These are phyloP conservation scores for Cordyceps javanica DNA, from an alignment of 2,329 filamentous ascomycete genomes.

Conservation along the genomic window DNA sequence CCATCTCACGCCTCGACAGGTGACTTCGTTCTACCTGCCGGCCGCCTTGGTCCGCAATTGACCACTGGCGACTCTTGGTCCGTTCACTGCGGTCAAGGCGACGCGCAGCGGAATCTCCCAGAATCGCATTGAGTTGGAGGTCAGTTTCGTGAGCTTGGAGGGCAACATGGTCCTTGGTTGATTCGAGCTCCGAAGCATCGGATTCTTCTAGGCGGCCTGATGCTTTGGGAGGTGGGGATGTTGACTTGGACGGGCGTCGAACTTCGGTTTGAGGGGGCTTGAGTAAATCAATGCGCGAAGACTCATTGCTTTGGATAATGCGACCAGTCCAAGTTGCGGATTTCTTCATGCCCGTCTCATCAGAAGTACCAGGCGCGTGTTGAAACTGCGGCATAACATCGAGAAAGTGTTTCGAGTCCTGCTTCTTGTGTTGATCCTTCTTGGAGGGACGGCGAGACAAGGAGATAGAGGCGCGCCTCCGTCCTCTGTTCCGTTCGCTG, in stretches of 20 bases:
- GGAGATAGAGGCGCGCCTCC: slow-evolving; percentile 29
- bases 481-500: slow-evolving; percentile 33
- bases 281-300: slow-evolving; percentile 40
- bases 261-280: slow-evolving; percentile 46
- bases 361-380: slow-evolving; percentile 24
- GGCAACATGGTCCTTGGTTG: slow-evolving; percentile 22
- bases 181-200: slow-evolving; percentile 35
- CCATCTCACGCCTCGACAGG: slow-evolving; percentile 66
- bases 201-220: slow-evolving; percentile 21
- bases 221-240: slow-evolving; percentile 24
- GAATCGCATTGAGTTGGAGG: slow-evolving; percentile 29
- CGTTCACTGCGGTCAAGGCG: slow-evolving; percentile 19
- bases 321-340: slow-evolving; percentile 13
- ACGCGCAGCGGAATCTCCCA: slow-evolving; percentile 15
- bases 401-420: slow-evolving; percentile 39
- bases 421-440: slow-evolving; percentile 25
- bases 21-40: slow-evolving; percentile 28
- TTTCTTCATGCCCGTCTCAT: slow-evolving; percentile 15
- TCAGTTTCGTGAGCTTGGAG: slow-evolving; percentile 28
- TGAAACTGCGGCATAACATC: slow-evolving; percentile 47
- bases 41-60: slow-evolving; percentile 38
- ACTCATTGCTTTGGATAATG: slow-evolving; percentile 29
- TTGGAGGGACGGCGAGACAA: slow-evolving; percentile 29
- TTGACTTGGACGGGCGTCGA: slow-evolving; percentile 33
- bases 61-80: slow-evolving; percentile 40